Evolutionary conservation across 768 basidiomycete species (phyloP), one percentile per base, ranked within the genome.

Genomic region (Albatrellus ellisii): DNA sequence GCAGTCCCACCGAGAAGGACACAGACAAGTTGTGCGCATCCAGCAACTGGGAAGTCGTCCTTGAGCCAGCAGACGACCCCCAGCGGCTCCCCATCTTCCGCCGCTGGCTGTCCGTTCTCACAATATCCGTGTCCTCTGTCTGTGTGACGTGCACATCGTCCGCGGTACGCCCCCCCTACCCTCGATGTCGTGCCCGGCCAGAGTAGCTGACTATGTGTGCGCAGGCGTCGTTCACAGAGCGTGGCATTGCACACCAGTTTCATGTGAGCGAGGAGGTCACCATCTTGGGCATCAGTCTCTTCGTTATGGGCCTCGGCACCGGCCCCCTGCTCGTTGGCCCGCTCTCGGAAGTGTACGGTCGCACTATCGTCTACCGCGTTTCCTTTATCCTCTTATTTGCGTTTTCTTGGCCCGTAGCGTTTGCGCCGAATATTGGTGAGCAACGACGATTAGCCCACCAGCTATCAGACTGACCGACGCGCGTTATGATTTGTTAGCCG

Each of bases 371-470:
- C 9, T 85, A 88, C 54, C 63, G 67, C 11, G 50, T 67, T 4
- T 78, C 80, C 0, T 86, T 79, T 47, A 46, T 62, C 1, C 47
- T 73, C 4, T 77, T 84, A 56, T 73, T 82, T 51, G 52, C 72
- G 1, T 68, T 80, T 43, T 73, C 76, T 17, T 79, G 78, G 52
- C 79, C 82, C 0, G 75, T 83, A 5, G 79, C 82, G 1, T 87
- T 90, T 46, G 70, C 81, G 2, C 76, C 75, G 3, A 66, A 83
- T 50, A 67, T 75, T 18, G 68, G 78, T 78, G 39, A 33, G 72
- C 60, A 27, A 22, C 6, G 4, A 8, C 4, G 31, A 4, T 32
- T 10, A 12, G 24, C 26, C 22, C 26, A 6, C 12, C 11, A 15
- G 9, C 15, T 14, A 26, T 8, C 17, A 18, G 4, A 29, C 14